Evolutionary conservation across 129 eudicot genomes (phyloP).

Genomic region (Flaveria brownii): DNA sequence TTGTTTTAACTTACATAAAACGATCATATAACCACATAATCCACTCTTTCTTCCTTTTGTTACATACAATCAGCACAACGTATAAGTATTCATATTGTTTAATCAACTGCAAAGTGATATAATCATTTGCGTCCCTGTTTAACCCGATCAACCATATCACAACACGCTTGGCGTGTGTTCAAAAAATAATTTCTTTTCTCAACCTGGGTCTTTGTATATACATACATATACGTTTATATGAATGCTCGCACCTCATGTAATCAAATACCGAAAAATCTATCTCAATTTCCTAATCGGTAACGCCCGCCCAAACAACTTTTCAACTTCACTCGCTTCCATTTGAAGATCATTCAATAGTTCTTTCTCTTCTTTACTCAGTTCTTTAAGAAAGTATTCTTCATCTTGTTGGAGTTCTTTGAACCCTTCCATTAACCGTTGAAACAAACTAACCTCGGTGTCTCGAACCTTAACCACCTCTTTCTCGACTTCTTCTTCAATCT

Average conservation of each 20-base stretch:
- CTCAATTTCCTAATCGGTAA: constrained; percentile 75
- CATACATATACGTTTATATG: constrained; percentile 26
- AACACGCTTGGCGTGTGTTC: background rate
- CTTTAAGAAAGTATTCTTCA: constrained; percentile 47
- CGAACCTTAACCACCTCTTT: constrained; percentile 73
- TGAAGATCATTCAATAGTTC: constrained; percentile 60
- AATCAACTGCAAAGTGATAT: too few relatives aligned
- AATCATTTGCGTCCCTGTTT: too few relatives aligned
- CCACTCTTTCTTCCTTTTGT: too few relatives aligned
- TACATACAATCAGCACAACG: too few relatives aligned
- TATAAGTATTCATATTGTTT: too few relatives aligned
- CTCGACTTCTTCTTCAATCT: constrained; percentile 55
- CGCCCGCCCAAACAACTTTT: constrained; percentile 66
- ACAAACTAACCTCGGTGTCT: constrained; percentile 57
- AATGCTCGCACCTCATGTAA: background rate
- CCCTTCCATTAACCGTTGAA: constrained; percentile 55
- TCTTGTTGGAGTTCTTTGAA: constrained; percentile 44
- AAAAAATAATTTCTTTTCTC: constrained; percentile 17
- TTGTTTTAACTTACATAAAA: too few relatives aligned
- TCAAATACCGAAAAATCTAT: constrained; percentile 24
- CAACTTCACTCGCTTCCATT: constrained; percentile 83
- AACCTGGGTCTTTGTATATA: constrained; percentile 9
- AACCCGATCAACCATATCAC: background rate
- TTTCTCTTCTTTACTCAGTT: constrained; percentile 63
- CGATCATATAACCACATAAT: too few relatives aligned